Conservation (phyloP, 768 basidiomycete species). For the Lentinula edodes region DNA sequence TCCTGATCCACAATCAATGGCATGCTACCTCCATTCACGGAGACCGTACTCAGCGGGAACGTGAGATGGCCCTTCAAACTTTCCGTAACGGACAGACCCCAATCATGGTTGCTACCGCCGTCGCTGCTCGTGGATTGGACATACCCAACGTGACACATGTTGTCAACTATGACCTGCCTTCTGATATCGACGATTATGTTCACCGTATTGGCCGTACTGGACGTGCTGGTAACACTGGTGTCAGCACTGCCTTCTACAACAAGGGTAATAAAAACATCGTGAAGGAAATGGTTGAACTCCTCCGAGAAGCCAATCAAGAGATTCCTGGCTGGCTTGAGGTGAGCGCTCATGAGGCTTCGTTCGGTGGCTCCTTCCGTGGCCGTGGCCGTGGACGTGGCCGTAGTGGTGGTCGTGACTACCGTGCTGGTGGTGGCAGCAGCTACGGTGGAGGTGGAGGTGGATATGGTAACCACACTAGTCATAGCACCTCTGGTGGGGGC, state of each 20-base stretch:
- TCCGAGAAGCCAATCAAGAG: slow-evolving; percentile 95
- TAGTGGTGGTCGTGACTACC: slow-evolving; percentile 41
- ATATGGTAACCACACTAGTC: slow-evolving; percentile 12
- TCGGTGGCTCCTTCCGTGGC: slow-evolving; percentile 48
- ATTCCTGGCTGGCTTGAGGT: slow-evolving; percentile 89
- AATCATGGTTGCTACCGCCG: slow-evolving; percentile 95
- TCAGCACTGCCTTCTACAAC: slow-evolving; percentile 94
- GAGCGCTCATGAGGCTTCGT: slow-evolving; percentile 75
- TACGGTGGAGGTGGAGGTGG: slow-evolving; percentile 30
- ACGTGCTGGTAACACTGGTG: slow-evolving; percentile 97
- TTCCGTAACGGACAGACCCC: slow-evolving; percentile 96
- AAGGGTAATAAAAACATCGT: slow-evolving; percentile 90
- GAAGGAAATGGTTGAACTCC: slow-evolving; percentile 85
- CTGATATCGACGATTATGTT: slow-evolving; percentile 98
- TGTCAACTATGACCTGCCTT: slow-evolving; percentile 95
- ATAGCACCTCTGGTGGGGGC: slow-evolving; percentile 10
- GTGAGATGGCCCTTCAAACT: slow-evolving; percentile 90
- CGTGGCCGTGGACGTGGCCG: slow-evolving; percentile 52
- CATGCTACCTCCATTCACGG: slow-evolving; percentile 97
- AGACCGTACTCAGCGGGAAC: slow-evolving; percentile 95
- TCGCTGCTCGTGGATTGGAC: slow-evolving; percentile 97
- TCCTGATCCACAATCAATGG: slow-evolving; percentile 76
- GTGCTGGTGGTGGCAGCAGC: slow-evolving; percentile 33
- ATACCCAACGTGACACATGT: slow-evolving; percentile 99
- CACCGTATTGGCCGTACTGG: slow-evolving; percentile 98